Conservation (phyloP, 2,329 filamentous ascomycete species). For the Stagonosporopsis chrysanthemi region DNA sequence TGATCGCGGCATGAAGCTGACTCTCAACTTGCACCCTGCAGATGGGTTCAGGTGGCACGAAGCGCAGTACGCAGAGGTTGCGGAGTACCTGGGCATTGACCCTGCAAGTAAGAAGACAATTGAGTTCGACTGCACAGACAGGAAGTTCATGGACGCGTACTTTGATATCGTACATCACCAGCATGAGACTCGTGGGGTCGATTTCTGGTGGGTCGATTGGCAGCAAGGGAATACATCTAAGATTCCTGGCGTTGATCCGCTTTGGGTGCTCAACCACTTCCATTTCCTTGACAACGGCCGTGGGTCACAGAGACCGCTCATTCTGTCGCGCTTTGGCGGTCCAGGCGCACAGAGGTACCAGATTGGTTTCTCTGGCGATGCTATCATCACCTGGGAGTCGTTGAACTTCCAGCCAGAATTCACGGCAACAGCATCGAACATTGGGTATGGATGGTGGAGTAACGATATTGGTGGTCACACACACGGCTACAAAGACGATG, state of each 20-base stretch:
- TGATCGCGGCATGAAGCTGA: constrained; percentile 60
- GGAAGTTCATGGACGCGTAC: constrained; percentile 65
- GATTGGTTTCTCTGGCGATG: constrained; percentile 70
- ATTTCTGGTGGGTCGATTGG: constrained; percentile 75
- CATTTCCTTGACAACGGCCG: constrained; percentile 64
- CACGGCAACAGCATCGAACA: constrained; percentile 70
- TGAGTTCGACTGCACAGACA: constrained; percentile 63
- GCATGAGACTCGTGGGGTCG: constrained; percentile 64
- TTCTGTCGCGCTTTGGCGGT: constrained; percentile 68
- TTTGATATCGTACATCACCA: constrained; percentile 64
- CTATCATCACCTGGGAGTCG: constrained; percentile 66
- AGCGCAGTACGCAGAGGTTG: constrained; percentile 64
- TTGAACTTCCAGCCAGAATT: constrained; percentile 72
- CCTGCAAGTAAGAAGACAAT: constrained; percentile 60
- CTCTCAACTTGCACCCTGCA: constrained; percentile 70
- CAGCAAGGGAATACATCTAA: constrained; percentile 66
- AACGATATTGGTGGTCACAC: constrained; percentile 73
- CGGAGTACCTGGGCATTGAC: constrained; percentile 60
- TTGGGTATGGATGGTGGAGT: constrained; percentile 73
- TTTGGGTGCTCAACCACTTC: constrained; percentile 72
- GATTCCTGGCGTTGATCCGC: constrained; percentile 66
- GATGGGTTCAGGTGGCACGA: constrained; percentile 65
- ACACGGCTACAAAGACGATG: constrained; percentile 63
- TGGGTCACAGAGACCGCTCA: constrained; percentile 57
- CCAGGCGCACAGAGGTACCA: constrained; percentile 71